Base-by-base conservation (phyloP, 352 stramenopile species). In the Phytopythium ostracodes region DNA sequence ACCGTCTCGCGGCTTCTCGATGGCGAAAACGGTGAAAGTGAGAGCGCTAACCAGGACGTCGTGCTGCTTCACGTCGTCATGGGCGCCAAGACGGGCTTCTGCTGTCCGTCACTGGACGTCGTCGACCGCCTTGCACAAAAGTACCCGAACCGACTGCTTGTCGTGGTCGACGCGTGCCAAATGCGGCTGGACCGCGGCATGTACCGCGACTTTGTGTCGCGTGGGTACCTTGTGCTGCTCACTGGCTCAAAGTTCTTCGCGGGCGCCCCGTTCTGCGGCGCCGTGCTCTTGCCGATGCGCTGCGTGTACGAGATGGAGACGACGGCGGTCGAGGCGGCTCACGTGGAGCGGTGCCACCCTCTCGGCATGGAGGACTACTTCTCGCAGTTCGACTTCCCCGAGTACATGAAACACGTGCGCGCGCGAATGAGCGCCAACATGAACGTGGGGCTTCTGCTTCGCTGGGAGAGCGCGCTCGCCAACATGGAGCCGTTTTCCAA, bases 231-330 rank as follows among this genome's bases (percentile, higher is more conserved):
- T 4, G 85, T 84, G 35, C 72, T 96, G 17, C 74, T 91, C 24
- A 96, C 89, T 4, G 88, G 86, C 31, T 96, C 86, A 50, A 96
- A 96, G 69, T 96, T 95, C 65, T 96, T 92, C 55, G 86, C 76
- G 18, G 89, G 86, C 9, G 87, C 84, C 0, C 89, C 89, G 4
- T 96, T 96, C 64, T 94, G 86, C 51, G 89, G 89, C 57, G 84
- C 82, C 4, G 81, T 96, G 51, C 60, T 96, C n/a, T 67, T 96
- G 62, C 86, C 89, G 0, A 87, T 86, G 62, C 79, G 74, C 22
- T 89, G 77, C 40, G 76, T 94, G 24, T 79, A 82, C 46, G 88
- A 96, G 62, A 86, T 96, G 69, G 85, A 96, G 75, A 72, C 71
- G 10, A 75, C 76, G 7, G 76, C 78, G 8, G 69, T 85, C 8